Base-by-base conservation (phyloP, 2,329 filamentous ascomycete genomes). In the Arthrobotrys conoides region DNA sequence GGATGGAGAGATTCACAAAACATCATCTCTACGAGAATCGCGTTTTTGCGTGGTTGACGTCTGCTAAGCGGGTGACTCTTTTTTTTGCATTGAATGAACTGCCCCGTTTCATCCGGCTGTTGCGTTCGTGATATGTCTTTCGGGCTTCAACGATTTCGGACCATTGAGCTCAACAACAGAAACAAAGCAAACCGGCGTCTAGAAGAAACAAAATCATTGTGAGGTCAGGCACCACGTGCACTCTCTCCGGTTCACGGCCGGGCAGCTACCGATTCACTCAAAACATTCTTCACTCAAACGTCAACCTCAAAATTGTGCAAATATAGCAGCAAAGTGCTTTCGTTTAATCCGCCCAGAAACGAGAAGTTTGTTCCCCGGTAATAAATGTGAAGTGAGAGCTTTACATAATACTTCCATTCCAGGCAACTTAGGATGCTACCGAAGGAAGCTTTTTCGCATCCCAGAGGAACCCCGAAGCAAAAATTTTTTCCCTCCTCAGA, bases 301-400 rank as follows among this genome's bases (percentile, higher is more conserved):
- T 5, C 18, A 49, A 30, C 27, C 33, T 36, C 33, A 72, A 66
- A 71, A 41, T 49, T 18, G n/a, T n/a, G 61, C 70, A 67, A 73
- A 73, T 73, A 66, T 73, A 73, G 70, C 64, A 72, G 57, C 70
- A 65, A 16, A 18, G 16, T 46, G 12, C 44, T 18, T n/a, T 46
- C 44, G 38, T 72, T 41, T 71, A 59, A 30, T 46, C 61, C 46
- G 51, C 49, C 61, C 69, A 49, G 55, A 64, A 75, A 68, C 46
- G 33, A 75, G 71, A 68, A 75, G 71, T 33, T 64, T 53, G 71
- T 76, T 76, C 72, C 72, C 44, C 66, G 72, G 72, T 76, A 70
- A 70, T 67, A 61, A 66, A 22, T 46, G 24, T 65, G 33, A 44
- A 41, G 57, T 61, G 57, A 64, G 20, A 59, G 27, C 48, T 38